Percentiles rank a stretch among this genome's conserved stretches.
Conservation (phyloP, 1,139 yeast species). For the Saccharomyces pastorianus region DNA sequence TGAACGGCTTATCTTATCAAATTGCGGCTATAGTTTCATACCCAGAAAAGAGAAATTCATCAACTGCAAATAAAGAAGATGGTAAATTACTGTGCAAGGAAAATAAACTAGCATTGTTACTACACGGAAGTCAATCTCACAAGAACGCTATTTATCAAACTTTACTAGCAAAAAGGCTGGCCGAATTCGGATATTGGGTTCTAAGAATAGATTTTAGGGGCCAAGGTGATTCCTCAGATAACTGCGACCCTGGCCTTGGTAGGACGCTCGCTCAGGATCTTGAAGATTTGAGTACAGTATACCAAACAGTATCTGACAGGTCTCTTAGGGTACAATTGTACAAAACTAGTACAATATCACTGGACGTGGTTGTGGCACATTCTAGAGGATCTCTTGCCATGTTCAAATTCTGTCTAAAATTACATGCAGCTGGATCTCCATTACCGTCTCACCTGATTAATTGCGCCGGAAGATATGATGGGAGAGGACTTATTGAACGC, state of each 20-base stretch:
- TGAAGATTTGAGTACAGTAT: slow-evolving; percentile 52
- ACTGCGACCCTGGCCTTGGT: slow-evolving; percentile 39
- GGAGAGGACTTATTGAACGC: slow-evolving; percentile 32
- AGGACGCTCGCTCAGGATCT: slow-evolving; percentile 56
- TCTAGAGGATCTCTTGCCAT: slow-evolving; percentile 77
- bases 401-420: slow-evolving; percentile 47
- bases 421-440: slow-evolving; percentile 25
- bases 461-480: slow-evolving; percentile 58
- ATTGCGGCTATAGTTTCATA: slow-evolving; percentile 32
- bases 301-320: neutral
- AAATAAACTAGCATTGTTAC: slow-evolving; percentile 37
- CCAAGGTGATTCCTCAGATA: slow-evolving; percentile 69
- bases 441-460: slow-evolving; percentile 59
- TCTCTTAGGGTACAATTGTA: slow-evolving; percentile 36
- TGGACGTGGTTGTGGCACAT: slow-evolving; percentile 60
- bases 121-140: slow-evolving; percentile 83
- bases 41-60: slow-evolving; percentile 16
- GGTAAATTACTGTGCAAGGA: neutral
- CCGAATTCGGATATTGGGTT: slow-evolving; percentile 53
- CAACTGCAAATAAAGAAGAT: neutral
- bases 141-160: slow-evolving; percentile 71
- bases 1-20: slow-evolving; percentile 23
- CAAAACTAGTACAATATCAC: slow-evolving; percentile 34
- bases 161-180: slow-evolving; percentile 51
- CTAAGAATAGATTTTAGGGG: slow-evolving; percentile 80